Conservation (phyloP, 345 rosid species). For the Reutealis trisperma region DNA sequence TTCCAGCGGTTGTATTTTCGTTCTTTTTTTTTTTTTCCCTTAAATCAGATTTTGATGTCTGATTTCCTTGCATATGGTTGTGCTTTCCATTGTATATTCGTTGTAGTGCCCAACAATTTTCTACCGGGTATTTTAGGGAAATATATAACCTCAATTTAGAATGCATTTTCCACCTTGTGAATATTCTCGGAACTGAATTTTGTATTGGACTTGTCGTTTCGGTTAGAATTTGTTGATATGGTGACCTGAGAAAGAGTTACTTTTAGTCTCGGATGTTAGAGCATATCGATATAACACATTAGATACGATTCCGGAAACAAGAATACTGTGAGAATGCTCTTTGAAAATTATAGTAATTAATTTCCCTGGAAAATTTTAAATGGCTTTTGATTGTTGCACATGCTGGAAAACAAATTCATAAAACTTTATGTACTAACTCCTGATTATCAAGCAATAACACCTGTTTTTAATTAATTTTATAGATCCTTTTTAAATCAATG, state of each 20-base stretch:
- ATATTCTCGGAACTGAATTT: background rate
- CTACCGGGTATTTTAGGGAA: background rate
- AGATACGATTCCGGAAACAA: background rate
- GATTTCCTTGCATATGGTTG: background rate
- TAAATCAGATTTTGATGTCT: background rate
- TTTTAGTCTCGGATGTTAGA: no score
- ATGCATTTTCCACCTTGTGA: background rate
- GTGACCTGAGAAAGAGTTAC: background rate
- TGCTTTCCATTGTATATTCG: background rate
- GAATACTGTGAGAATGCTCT: background rate
- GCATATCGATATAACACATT: background rate
- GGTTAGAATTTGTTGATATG: background rate
- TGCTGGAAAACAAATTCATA: background rate
- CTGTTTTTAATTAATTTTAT: background rate
- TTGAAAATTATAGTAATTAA: background rate
- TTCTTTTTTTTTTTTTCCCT: background rate
- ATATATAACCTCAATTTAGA: background rate
- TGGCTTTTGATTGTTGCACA: background rate
- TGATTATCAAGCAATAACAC: background rate
- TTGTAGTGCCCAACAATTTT: background rate
- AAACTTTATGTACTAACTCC: background rate
- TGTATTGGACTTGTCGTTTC: background rate
- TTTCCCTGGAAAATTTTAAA: background rate
- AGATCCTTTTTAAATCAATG: slow-evolving; percentile 1
- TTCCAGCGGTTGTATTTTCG: background rate